Evolutionary conservation across 768 basidiomycete genomes (phyloP), one percentile per base, ranked within the genome.

Genomic region (Tricholoma matsutake): DNA sequence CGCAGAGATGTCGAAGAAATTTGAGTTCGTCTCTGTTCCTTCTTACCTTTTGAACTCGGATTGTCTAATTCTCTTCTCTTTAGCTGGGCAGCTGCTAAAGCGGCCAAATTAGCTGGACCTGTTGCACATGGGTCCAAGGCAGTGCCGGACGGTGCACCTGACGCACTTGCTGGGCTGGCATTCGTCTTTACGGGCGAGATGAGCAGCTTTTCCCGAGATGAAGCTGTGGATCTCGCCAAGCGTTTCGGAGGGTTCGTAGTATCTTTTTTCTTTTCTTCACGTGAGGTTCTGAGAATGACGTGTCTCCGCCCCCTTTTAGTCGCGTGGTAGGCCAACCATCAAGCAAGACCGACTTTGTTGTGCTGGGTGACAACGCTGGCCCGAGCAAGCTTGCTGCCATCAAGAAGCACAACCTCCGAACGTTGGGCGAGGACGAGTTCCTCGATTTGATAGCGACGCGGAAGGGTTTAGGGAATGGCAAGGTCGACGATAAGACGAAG

Each of bases 101-200:
- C 88, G 0, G 87, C 88, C 14, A 84, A 84, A 65, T 68, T 81
- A 0, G 83, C 86, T 0, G 85, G 85, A 0, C 88, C 88, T 0
- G 71, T 77, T n/a, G 83, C 89, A 25, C 78, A 79, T n/a, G 89
- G 88, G 0, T 79, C 83, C 14, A 92, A 89, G 68, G 79, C 83
- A 13, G 81, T 92, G 20, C 91, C 92, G 0, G 86, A 94, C 47
- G 88, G 88, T 13, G 77, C 78, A 28, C 83, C 83, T 0, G 82
- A 88, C 67, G 94, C 92, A 69, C 79, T 99, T 8, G 83, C 87
- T 0, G 96, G 96, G 0, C 79, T 98, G 22, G 82, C 93, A 0
- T 90, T 99, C 68, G 96, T 99, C 20, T 99, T 99, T 65, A 98
- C 97, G 0, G 97, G 96, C 14, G 96, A 99, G 67, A 75, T 98